Evolutionary conservation across 2,329 filamentous ascomycete genomes (phyloP).

Genomic region (Botrytis fabae): DNA sequence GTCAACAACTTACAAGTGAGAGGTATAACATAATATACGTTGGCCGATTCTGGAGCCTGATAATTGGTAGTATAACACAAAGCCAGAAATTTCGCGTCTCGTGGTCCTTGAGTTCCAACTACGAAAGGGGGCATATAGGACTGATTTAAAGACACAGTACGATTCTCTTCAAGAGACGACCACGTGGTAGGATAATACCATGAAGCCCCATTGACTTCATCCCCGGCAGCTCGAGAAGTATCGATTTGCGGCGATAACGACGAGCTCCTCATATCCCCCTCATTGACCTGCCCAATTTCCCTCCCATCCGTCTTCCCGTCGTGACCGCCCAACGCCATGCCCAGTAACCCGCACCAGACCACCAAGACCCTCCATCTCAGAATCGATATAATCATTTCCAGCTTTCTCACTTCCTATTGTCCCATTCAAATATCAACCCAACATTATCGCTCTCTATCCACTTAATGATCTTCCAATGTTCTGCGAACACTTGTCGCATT

Average conservation of each 20-base stretch:
- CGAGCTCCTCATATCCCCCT: neutral
- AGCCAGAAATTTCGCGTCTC: neutral
- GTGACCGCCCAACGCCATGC: neutral
- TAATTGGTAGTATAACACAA: conserved; percentile 7
- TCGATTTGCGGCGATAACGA: neutral
- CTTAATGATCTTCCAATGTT: neutral
- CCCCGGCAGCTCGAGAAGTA: neutral
- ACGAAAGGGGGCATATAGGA: neutral
- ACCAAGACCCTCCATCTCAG: conserved; percentile 12
- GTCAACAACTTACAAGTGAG: neutral
- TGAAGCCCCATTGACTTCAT: neutral
- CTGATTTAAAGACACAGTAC: neutral
- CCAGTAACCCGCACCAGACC: neutral
- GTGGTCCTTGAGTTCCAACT: neutral
- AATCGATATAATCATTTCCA: conserved; percentile 19
- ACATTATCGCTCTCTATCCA: conserved; percentile 4
- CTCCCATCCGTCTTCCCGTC: neutral
- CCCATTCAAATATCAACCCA: neutral
- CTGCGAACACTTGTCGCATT: conserved; percentile 7
- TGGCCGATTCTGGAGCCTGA: neutral
- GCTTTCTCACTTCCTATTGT: conserved; percentile 13
- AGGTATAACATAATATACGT: conserved; percentile 2
- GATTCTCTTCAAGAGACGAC: neutral
- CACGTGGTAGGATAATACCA: neutral
- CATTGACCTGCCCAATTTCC: neutral